Conservation (phyloP, 345 rosid species). For the Melastoma malabathricum region DNA sequence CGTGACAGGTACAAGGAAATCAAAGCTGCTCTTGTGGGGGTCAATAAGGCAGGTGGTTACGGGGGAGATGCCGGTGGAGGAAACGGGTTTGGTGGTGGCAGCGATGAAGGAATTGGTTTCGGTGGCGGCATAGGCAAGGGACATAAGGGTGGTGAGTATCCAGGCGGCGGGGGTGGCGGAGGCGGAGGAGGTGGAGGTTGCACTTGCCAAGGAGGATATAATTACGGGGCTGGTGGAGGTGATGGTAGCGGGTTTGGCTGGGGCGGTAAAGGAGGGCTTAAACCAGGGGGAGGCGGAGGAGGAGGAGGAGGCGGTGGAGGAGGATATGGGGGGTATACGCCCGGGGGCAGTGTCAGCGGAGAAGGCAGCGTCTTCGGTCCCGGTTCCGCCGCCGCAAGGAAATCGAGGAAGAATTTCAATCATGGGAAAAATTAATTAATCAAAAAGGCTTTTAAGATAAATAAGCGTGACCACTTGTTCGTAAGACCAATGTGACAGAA, state of each 20-base stretch:
- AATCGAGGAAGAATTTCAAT: too few species aligned
- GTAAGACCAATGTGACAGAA: too few species aligned
- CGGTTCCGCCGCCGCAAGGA: too few species aligned
- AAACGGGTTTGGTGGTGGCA: not conserved
- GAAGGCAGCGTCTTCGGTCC: not conserved
- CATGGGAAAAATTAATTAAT: too few species aligned
- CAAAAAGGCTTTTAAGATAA: too few species aligned
- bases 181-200: constrained; percentile 3
- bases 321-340: not conserved
- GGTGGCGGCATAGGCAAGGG: constrained; percentile 2
- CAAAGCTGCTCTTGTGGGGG: too few species aligned
- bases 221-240: not conserved
- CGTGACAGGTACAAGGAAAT: too few species aligned
- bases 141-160: not conserved
- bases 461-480: too few species aligned
- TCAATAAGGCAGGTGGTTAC: too few species aligned
- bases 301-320: not conserved
- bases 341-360: not conserved
- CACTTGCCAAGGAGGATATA: not conserved
- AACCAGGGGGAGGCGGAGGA: not conserved
- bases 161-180: not conserved
- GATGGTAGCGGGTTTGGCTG: not conserved
- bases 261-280: not conserved
- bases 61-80: not conserved
- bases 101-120: not conserved